Evolutionary conservation across 2,329 filamentous ascomycete genomes (phyloP).

Genomic region (Elsinoe necatrix): DNA sequence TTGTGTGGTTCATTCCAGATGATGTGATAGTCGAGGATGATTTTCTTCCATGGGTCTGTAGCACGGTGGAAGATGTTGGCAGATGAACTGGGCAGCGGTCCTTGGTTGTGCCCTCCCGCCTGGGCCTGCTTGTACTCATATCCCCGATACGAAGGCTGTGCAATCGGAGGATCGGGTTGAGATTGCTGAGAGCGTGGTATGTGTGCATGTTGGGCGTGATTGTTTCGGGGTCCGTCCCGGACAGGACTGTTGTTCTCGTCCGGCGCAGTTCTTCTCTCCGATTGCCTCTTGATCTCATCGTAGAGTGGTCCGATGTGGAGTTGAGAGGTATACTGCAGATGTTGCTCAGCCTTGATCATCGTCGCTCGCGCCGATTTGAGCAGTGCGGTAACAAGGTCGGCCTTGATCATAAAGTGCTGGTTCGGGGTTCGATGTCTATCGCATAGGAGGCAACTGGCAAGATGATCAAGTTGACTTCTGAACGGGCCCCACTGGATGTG

Average conservation of each 20-base stretch:
- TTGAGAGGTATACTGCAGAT: background rate
- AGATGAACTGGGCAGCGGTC: background rate
- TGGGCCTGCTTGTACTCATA: no score
- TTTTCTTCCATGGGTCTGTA: background rate
- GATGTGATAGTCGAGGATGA: background rate
- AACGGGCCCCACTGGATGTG: background rate
- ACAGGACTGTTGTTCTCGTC: background rate
- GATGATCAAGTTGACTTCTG: background rate
- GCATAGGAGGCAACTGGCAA: conserved; percentile 4
- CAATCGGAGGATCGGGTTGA: no score
- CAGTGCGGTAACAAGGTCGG: background rate
- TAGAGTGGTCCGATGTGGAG: background rate
- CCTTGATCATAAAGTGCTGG: background rate
- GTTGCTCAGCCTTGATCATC: background rate
- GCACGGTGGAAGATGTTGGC: background rate
- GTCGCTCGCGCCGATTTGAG: background rate
- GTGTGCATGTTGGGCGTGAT: no score
- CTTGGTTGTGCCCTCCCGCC: background rate
- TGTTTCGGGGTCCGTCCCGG: no score
- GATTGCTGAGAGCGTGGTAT: no score
- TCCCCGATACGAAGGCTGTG: no score
- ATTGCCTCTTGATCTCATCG: background rate
- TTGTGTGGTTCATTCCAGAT: background rate
- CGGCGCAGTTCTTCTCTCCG: background rate
- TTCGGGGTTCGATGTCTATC: background rate